These are phyloP conservation scores for Fusarium sacchari DNA, from an alignment of 2,329 filamentous ascomycete species.

Conservation along the genomic window DNA sequence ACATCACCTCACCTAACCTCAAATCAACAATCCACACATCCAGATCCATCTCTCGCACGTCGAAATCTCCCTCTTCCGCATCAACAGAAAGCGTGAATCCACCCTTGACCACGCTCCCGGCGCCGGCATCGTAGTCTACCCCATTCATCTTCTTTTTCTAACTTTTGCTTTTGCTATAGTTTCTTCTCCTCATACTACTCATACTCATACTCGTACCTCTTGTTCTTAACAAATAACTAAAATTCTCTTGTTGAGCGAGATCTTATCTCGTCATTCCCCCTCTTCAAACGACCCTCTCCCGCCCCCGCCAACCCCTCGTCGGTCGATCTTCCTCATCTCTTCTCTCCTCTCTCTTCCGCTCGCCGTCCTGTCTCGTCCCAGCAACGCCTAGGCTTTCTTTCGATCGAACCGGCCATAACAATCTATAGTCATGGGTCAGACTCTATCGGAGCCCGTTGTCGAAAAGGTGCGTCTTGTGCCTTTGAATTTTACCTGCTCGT, in stretches of 20 bases:
- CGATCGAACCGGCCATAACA: conserved; percentile 39
- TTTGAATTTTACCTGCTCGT: conserved; percentile 8
- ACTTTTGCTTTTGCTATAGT: conserved; percentile 7
- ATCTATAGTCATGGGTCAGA: conserved; percentile 85
- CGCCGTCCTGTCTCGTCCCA: conserved; percentile 26
- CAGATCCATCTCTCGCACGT: conserved; percentile 12
- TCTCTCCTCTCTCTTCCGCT: conserved; percentile 25
- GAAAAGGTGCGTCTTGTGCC: conserved; percentile 79
- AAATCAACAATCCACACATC: conserved; percentile 6
- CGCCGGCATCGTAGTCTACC: conserved; percentile 31
- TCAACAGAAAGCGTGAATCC: conserved; percentile 32
- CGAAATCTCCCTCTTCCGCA: conserved; percentile 29
- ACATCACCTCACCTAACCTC: background rate
- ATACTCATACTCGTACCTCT: conserved; percentile 1
- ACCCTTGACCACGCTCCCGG: conserved; percentile 34
- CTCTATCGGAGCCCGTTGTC: conserved; percentile 97
- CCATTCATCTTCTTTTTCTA: conserved; percentile 16
- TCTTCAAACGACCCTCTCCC: conserved; percentile 19
- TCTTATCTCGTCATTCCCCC: conserved; percentile 25
- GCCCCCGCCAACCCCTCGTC: conserved; percentile 33
- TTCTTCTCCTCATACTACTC: conserved; percentile 12
- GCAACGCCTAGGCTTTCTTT: conserved; percentile 41
- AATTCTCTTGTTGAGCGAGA: conserved; percentile 18
- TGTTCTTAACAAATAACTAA: conserved; percentile 5
- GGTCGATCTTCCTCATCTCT: conserved; percentile 32